Evolutionary conservation across 768 basidiomycete species (phyloP), one percentile per base, ranked within the genome.

Genomic region (Dioszegia crocea): DNA sequence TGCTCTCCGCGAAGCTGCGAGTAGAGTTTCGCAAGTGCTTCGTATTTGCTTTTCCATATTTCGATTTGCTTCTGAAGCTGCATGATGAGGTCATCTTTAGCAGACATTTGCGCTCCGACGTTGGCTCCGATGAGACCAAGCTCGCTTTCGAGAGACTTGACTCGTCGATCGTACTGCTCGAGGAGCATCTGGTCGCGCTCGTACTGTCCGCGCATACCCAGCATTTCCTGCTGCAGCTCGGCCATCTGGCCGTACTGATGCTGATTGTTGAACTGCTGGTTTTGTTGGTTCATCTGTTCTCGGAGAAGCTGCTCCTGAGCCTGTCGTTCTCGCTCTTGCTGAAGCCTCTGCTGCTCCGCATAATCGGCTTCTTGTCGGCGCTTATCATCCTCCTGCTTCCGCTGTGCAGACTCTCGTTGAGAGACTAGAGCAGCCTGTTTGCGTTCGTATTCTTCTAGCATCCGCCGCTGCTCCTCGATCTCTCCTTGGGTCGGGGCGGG

Each of bases 41-140:
- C 96, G 77, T 99, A 99, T 78, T 99, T 99, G 80, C 90, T 93
- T 56, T 91, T 87, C 96, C 96, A 99, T 14, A 94, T 80, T 3
- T 84, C 88, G 63, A 97, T 93, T 79, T 99, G 96, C 71, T 96
- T 90, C 72, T 98, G 94, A 2, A 99, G 83, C 73, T 93, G 91
- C 72, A 86, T 86, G 77, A 98, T 94, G 70, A 98, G 80, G 14
- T 96, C 92, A 74, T 99, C 96, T 77, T 98, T 99, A 16, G 91
- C 87, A 51, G 80, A 74, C 79, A 96, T 82, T 76, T 98, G 96
- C 3, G 88, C 86, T 61, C 83, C 84, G 62, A 94, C 83, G 70
- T 92, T 91, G 62, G 82, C 79, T 23, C 83, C 81, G 66, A 90
- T 83, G 54, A 85, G 86, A 52, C 80, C 82, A 38, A 98, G 82